Evolutionary conservation across 495 filamentous ascomycete species (phyloP).

Genomic region (Aspergillus kassunensis): DNA sequence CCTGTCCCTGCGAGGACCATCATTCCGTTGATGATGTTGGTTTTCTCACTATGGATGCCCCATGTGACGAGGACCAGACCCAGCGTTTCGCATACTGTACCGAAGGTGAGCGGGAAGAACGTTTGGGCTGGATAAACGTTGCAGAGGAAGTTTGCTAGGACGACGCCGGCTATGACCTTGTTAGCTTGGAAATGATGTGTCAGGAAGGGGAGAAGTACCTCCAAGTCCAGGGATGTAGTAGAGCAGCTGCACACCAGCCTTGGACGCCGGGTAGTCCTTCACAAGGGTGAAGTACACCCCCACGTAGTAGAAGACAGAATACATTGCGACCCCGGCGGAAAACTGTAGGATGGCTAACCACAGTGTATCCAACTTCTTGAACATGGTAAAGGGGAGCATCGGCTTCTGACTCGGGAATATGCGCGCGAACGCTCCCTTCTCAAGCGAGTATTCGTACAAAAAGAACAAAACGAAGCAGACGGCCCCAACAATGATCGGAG

Average conservation of each 20-base stretch:
- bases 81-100: constrained; percentile 43
- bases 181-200: background rate
- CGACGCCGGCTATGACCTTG: constrained; percentile 42
- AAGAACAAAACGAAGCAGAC: constrained; percentile 46
- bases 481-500: constrained; percentile 46
- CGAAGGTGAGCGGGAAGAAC: constrained; percentile 45
- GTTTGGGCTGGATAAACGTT: constrained; percentile 56
- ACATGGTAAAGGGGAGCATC: constrained; percentile 54
- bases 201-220: constrained; percentile 16
- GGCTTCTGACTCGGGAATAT: constrained; percentile 46
- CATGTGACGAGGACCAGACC: constrained; percentile 46
- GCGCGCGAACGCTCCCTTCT: constrained; percentile 40
- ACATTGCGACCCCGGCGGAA: constrained; percentile 44
- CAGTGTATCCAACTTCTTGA: constrained; percentile 46
- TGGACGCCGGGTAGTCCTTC: constrained; percentile 36
- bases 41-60: constrained; percentile 38
- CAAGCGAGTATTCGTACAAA: constrained; percentile 52
- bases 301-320: constrained; percentile 58
- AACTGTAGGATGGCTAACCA: constrained; percentile 53
- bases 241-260: constrained; percentile 49
- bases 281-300: constrained; percentile 57
- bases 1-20: constrained; percentile 56
- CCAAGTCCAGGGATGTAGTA: constrained; percentile 45
- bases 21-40: constrained; percentile 51
- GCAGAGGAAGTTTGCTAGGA: constrained; percentile 49